phyloP scores from a whole-genome alignment of 2,329 filamentous ascomycete species.

The Cladosporium sp. region DNA sequence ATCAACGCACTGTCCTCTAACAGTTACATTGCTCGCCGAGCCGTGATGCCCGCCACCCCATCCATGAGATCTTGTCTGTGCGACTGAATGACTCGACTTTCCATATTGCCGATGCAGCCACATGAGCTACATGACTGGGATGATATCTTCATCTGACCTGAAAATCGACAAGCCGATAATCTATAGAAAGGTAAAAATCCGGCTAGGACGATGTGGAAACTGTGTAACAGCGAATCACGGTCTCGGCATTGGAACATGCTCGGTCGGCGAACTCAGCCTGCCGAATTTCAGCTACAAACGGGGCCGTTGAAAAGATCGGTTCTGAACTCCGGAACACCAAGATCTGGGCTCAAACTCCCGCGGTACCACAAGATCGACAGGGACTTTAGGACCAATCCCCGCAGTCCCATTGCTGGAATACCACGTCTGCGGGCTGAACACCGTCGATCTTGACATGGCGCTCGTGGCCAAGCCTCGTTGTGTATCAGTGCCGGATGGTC shows the following conservation, averaged over 20 bases:
- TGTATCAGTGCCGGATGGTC: background rate
- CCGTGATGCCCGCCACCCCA: background rate
- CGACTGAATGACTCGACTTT: background rate
- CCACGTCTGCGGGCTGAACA: background rate
- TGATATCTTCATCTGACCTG: background rate
- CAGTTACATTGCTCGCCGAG: background rate
- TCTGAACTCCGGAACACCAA: slow-evolving; percentile 2
- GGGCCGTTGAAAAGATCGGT: background rate
- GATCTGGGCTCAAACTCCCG: slow-evolving; percentile 1
- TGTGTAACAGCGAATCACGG: slow-evolving; percentile 3
- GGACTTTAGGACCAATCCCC: slow-evolving; percentile 1
- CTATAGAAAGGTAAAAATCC: background rate
- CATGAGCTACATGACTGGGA: background rate
- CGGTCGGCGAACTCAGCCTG: background rate
- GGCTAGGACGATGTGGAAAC: background rate
- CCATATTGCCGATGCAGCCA: background rate
- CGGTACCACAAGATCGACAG: slow-evolving; percentile 4
- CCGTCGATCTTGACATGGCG: background rate
- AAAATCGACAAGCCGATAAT: background rate
- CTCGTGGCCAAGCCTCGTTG: background rate
- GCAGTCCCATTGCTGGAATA: background rate
- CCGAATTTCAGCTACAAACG: slow-evolving; percentile 1
- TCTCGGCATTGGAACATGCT: slow-evolving; percentile 4
- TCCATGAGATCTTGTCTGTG: background rate
- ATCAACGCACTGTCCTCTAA: background rate